Evolutionary conservation across 169 alveolate genomes (phyloP), one percentile per base, ranked within the genome.

Genomic region (Cryptosporidium parvum): DNA sequence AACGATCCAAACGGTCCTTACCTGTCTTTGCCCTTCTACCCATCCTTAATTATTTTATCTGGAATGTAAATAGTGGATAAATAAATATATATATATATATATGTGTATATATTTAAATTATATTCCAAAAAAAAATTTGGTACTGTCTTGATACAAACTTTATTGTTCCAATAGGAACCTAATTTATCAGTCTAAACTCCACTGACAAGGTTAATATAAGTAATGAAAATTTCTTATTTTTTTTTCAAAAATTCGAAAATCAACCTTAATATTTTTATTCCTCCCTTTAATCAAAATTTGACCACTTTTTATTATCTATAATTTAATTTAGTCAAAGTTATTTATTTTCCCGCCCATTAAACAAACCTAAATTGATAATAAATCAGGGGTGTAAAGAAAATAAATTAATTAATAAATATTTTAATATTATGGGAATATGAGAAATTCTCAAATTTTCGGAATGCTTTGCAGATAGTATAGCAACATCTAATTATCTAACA

Each of bases 1-100:
- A 98, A 92, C 96, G 96, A 93, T 98, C 99, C 70, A 97, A 94
- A 44, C 99, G 93, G 84, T 95, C 97, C 91, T 96, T 96, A 52
- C 97, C 98, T 39, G 95, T 94, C 91, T 97, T 97, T 61, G 84
- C 93, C 70, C 94, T 95, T 70, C 94, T 91, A 23, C 94, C 96
- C 98, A 96, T 96, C n/a, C 42, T 62, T 62, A 16, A 65, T 37
- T 31, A n/a, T 26, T 56, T 56, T 56, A 23, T 16, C 35, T 56
- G 10, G 16, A 53, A 0, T n/a, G 26, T 52, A 52, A 31, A 31
- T 31, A 31, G 1, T 31, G 3, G 3, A 2, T 14, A 4, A 7
- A 39, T 39, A 39, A 7, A 37, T 2, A 37, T 1, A 0, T 23
- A 0, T 0, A 39, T 39, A 39, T 39, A 39, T 39, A 39, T 39